A percentile compares a stretch with the other conserved stretches of the same genome.
These are phyloP conservation scores for Neurospora cerealis DNA, from an alignment of 495 filamentous ascomycete genomes.

Conservation along the genomic window DNA sequence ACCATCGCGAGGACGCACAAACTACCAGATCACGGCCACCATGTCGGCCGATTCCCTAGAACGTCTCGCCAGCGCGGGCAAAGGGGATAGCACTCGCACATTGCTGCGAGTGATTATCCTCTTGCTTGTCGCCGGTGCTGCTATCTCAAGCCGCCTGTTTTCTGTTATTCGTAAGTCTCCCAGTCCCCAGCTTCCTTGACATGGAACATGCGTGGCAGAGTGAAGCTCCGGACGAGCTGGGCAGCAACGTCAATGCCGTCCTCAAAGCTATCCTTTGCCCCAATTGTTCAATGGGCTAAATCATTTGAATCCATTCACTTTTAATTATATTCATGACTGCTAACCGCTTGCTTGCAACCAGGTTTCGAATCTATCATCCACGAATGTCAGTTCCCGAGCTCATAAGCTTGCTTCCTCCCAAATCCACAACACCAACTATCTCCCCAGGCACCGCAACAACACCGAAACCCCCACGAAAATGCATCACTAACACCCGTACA, in stretches of 20 bases:
- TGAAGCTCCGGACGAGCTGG: slow-evolving; percentile 1
- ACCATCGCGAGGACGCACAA: slow-evolving; percentile 23
- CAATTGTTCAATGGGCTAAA: not conserved
- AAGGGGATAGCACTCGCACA: slow-evolving; percentile 63
- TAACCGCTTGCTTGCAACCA: slow-evolving; percentile 31
- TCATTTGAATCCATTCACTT: not conserved
- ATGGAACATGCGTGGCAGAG: not conserved
- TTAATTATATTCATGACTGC: slow-evolving; percentile 2
- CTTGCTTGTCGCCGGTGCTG: slow-evolving; percentile 80
- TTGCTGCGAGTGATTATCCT: slow-evolving; percentile 88
- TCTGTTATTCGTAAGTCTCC: slow-evolving; percentile 81
- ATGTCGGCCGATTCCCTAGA: slow-evolving; percentile 29
- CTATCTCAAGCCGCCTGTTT: slow-evolving; percentile 90
- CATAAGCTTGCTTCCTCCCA: not conserved
- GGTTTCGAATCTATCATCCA: slow-evolving; percentile 99
- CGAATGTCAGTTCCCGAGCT: slow-evolving; percentile 64
- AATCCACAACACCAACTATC: not conserved
- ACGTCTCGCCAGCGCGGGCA: slow-evolving; percentile 32
- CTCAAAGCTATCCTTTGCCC: not conserved
- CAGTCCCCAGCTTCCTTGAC: not conserved
- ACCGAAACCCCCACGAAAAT: not conserved
- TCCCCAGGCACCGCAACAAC: not conserved
- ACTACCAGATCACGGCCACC: slow-evolving; percentile 19
- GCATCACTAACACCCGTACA: slow-evolving; percentile 31
- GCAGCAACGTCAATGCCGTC: not conserved